phyloP scores from a whole-genome alignment of 208 protist species.

The Endotrypanum monterogeii region DNA sequence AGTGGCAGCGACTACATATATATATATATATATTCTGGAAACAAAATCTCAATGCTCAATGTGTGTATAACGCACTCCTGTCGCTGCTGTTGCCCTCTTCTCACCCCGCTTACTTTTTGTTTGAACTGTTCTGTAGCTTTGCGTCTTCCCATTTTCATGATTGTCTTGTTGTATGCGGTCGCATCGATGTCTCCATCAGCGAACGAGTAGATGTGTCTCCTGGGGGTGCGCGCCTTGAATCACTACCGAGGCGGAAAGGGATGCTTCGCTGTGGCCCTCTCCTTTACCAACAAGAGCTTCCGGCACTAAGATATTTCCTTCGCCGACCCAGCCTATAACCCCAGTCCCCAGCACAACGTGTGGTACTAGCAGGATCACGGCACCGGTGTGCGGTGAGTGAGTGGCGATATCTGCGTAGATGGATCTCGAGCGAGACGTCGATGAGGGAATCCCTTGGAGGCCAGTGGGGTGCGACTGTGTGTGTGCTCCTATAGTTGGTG shows the following conservation, averaged over 20 bases:
- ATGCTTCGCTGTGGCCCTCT: slow-evolving; percentile 41
- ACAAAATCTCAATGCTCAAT: too few species aligned
- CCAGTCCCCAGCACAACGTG: slow-evolving; percentile 47
- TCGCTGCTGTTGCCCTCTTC: too few species aligned
- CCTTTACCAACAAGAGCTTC: slow-evolving; percentile 37
- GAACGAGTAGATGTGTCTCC: too few species aligned
- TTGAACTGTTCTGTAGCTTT: too few species aligned
- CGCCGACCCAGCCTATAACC: slow-evolving; percentile 71
- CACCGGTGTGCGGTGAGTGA: slow-evolving; percentile 2
- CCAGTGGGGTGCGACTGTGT: not conserved
- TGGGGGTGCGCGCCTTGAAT: not conserved
- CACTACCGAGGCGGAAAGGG: slow-evolving; percentile 74
- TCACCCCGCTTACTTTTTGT: too few species aligned
- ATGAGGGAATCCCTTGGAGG: not conserved
- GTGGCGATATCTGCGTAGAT: slow-evolving; percentile 32
- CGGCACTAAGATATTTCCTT: slow-evolving; percentile 43
- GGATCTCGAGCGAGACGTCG: slow-evolving; percentile 5
- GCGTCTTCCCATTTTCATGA: too few species aligned
- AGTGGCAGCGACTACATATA: too few species aligned
- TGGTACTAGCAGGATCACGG: slow-evolving; percentile 59
- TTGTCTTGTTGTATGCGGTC: too few species aligned
- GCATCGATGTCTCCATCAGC: too few species aligned
- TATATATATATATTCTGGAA: too few species aligned
- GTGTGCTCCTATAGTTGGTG: not conserved
- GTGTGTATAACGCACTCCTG: too few species aligned